A percentile compares a stretch with the other conserved stretches of the same genome.
Conservation (phyloP, 306 rosid genomes). For the Senna siamea region DNA sequence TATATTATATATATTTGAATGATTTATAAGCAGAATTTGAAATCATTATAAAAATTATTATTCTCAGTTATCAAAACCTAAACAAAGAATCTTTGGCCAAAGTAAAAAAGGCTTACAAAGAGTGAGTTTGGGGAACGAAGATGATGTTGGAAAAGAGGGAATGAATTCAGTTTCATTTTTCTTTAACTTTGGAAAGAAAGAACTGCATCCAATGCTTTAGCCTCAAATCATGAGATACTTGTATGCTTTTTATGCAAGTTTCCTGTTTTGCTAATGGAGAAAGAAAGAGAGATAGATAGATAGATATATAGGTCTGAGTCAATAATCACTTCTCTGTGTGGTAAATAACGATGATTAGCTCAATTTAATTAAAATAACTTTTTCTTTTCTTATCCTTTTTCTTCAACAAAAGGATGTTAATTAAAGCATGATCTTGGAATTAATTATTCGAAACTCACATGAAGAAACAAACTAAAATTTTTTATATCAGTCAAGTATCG, state of each 20-base stretch:
- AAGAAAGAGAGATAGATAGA: too few species aligned
- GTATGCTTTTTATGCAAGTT: constrained; percentile 24
- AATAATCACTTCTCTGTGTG: neutral
- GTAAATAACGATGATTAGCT: neutral
- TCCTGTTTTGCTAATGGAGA: neutral
- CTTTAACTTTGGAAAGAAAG: too few species aligned
- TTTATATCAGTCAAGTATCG: neutral
- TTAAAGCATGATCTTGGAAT: neutral
- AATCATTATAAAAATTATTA: too few species aligned
- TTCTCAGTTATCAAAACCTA: too few species aligned
- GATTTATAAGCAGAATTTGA: too few species aligned
- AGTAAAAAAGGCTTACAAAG: too few species aligned
- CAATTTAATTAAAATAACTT: neutral
- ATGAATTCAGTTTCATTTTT: neutral
- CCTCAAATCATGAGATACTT: constrained; percentile 1
- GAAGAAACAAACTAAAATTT: neutral
- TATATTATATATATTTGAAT: too few species aligned
- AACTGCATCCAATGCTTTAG: neutral
- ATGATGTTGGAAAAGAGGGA: neutral
- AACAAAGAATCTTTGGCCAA: too few species aligned
- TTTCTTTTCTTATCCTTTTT: neutral
- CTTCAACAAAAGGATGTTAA: neutral
- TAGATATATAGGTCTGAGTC: neutral
- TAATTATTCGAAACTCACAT: neutral
- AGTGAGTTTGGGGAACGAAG: too few species aligned